Evolutionary conservation across 1,284 basidiomycete species (phyloP).

Genomic region (Leccinum fuscescens): DNA sequence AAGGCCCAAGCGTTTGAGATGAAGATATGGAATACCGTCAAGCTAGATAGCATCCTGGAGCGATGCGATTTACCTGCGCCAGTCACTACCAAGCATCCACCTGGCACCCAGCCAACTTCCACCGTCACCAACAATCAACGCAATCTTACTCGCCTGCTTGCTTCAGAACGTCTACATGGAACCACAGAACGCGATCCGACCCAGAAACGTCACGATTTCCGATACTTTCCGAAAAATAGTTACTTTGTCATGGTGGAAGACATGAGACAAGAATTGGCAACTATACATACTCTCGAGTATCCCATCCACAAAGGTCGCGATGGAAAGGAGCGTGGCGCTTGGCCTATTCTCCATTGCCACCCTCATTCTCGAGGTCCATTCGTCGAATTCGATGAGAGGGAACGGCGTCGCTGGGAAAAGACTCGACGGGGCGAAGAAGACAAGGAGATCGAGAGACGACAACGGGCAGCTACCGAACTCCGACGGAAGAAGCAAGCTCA

Average conservation of each 20-base stretch:
- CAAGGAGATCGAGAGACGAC: conserved; percentile 47
- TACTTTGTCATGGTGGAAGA: conserved; percentile 92
- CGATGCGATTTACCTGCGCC: conserved; percentile 51
- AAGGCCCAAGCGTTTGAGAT: conserved; percentile 80
- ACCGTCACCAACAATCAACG: conserved; percentile 30
- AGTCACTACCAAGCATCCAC: conserved; percentile 24
- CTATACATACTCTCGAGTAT: conserved; percentile 69
- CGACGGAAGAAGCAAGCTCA: conserved; percentile 45
- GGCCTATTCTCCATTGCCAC: conserved; percentile 75
- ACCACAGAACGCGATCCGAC: conserved; percentile 86
- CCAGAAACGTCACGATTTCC: conserved; percentile 83
- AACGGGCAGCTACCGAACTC: conserved; percentile 41
- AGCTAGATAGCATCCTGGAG: conserved; percentile 70
- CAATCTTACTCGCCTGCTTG: conserved; percentile 68
- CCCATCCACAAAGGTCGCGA: conserved; percentile 49
- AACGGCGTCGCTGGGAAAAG: conserved; percentile 64
- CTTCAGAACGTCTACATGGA: conserved; percentile 86
- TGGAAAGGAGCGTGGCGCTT: conserved; percentile 50
- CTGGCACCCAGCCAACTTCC: conserved; percentile 28
- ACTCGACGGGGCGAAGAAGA: conserved; percentile 50
- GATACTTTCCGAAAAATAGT: conserved; percentile 81
- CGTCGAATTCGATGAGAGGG: conserved; percentile 67
- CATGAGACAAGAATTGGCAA: conserved; percentile 74
- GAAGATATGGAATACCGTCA: conserved; percentile 86
- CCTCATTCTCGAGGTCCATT: conserved; percentile 71